Evolutionary conservation across 129 eudicot genomes (phyloP), one percentile per base, ranked within the genome.

Genomic region (Dittrichia graveolens): DNA sequence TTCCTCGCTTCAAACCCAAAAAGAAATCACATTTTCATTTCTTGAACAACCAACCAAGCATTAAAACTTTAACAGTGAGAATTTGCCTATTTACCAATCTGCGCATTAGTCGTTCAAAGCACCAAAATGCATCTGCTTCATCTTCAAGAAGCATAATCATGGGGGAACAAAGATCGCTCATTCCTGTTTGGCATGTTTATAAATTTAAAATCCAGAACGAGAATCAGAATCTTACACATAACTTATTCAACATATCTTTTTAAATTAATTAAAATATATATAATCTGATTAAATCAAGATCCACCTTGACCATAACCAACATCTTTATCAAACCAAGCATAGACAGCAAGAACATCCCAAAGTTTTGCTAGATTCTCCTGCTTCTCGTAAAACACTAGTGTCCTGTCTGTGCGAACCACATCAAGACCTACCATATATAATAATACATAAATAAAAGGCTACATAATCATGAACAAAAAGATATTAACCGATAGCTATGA

Each of bases 101-200:
- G 46, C 97, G 96, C 99, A 94, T 94, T 75, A 94, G 56, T 48
- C 88, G 99, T 83, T 94, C 96, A 76, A 94, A 94, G 85, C 97
- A 90, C 99, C 99, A 94, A 85, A 87, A 94, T 19, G 99, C 85
- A 79, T 88, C 99, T 12, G 97, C 99, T 81, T 94, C 99, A 52
- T 94, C 91, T 16, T 88, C 97, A 41, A 94, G 91, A 53, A 94
- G 96, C 76, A 94, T 88, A 72, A 94, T 87, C 96, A 90, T 90
- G 65, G 99, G 99, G 66, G 99, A 90, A 84, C 97, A 94, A 73
- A 90, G 91, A 84, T 94, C 99, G 43, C 99, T 94, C 99, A 94
- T 94, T 67, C 99, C 97, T 94, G 87, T 80, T 73, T 77, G 50
- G 59, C 9, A 53, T 12, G 52, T 68, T 41, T 54, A 53, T 44